phyloP scores from a whole-genome alignment of 2,329 filamentous ascomycete species.

The Pestalotiopsis sp. region DNA sequence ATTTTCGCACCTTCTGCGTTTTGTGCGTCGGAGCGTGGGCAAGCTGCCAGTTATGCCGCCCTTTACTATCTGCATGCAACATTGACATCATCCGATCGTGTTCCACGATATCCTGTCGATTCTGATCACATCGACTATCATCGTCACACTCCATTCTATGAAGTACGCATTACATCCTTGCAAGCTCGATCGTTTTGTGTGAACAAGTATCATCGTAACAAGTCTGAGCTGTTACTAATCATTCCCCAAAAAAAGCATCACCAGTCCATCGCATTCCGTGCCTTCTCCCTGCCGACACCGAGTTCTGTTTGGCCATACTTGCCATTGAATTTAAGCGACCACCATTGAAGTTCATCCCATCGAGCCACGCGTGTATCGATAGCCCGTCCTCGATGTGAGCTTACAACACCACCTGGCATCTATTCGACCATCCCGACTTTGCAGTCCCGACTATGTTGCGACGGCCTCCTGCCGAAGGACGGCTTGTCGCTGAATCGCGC shows the following conservation, averaged over 20 bases:
- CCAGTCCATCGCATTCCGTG: background rate
- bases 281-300: background rate
- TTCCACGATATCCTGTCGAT: background rate
- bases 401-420: background rate
- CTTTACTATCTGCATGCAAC: background rate
- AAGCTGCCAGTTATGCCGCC: background rate
- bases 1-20: conserved; percentile 9
- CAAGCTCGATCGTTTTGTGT: background rate
- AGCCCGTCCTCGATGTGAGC: conserved; percentile 10
- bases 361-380: background rate
- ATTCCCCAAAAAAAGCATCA: too few species aligned
- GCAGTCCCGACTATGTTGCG: conserved; percentile 52
- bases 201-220: too few species aligned
- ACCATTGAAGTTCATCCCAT: background rate
- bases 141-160: background rate
- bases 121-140: background rate
- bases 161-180: background rate
- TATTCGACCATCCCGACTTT: conserved; percentile 17
- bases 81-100: conserved; percentile 2
- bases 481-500: conserved; percentile 43
- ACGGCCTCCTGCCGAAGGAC: conserved; percentile 58
- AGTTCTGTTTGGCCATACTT: background rate
- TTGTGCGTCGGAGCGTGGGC: background rate
- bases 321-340: background rate
- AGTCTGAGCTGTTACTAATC: too few species aligned